These are phyloP conservation scores for Solanum sitiens DNA, from an alignment of 257 asterid species.

Conservation along the genomic window DNA sequence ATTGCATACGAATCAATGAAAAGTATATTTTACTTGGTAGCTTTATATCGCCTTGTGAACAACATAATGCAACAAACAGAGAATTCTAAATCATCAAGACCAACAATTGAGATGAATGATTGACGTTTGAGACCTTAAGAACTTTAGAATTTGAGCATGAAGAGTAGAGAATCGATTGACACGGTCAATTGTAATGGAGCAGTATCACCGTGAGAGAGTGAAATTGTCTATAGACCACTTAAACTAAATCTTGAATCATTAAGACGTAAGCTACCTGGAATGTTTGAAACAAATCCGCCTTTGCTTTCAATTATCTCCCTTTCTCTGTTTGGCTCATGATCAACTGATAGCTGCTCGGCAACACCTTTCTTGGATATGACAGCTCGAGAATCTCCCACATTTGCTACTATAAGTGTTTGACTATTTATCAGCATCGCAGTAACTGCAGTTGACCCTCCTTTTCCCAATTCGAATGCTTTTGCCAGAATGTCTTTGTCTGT, in stretches of 20 bases:
- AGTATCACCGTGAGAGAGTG: neutral
- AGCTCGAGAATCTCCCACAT: constrained; percentile 92
- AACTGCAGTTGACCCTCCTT: constrained; percentile 93
- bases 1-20: neutral
- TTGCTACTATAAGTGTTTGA: constrained; percentile 74
- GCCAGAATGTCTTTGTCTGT: constrained; percentile 69
- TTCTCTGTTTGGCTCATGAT: constrained; percentile 84
- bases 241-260: neutral
- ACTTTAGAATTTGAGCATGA: neutral
- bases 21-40: neutral
- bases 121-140: neutral
- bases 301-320: constrained; percentile 69
- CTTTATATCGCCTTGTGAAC: neutral
- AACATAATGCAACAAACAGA: neutral
- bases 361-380: constrained; percentile 52
- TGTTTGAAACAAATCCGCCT: constrained; percentile 84
- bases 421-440: constrained; percentile 72
- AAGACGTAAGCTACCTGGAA: constrained; percentile 47
- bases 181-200: neutral
- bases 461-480: constrained; percentile 52
- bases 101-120: neutral
- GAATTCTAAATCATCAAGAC: neutral
- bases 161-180: neutral
- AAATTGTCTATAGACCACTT: neutral
- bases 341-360: constrained; percentile 75